phyloP scores from a whole-genome alignment of 495 filamentous ascomycete species.

The Penicillium macrosclerotiorum region DNA sequence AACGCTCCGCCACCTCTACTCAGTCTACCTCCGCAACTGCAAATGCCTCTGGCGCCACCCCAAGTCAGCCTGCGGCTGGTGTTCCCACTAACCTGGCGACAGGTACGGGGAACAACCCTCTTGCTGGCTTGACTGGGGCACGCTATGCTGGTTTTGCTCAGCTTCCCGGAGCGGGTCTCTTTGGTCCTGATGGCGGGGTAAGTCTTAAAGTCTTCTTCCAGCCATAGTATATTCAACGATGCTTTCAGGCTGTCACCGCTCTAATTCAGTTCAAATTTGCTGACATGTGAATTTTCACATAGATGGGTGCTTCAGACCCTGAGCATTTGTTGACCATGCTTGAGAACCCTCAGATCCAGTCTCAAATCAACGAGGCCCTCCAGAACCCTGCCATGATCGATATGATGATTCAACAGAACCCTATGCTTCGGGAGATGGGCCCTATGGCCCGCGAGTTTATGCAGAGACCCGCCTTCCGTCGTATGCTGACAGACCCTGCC shows the following conservation, averaged over 20 bases:
- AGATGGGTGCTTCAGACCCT: slow-evolving; percentile 88
- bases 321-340: slow-evolving; percentile 83
- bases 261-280: no score
- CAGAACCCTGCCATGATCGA: slow-evolving; percentile 90
- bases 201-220: no score
- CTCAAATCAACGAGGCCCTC: slow-evolving; percentile 87
- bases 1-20: slow-evolving; percentile 56
- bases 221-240: background rate
- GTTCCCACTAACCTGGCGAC: slow-evolving; percentile 90
- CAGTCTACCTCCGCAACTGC: slow-evolving; percentile 45
- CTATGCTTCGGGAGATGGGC: slow-evolving; percentile 78
- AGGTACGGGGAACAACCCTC: slow-evolving; percentile 85
- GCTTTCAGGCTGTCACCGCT: no score
- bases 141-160: slow-evolving; percentile 90
- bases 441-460: slow-evolving; percentile 81
- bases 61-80: slow-evolving; percentile 51
- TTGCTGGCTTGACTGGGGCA: slow-evolving; percentile 89
- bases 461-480: slow-evolving; percentile 78
- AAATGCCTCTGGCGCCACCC: slow-evolving; percentile 45
- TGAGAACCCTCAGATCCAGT: slow-evolving; percentile 76
- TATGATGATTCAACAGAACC: slow-evolving; percentile 86
- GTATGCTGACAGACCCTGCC: slow-evolving; percentile 94
- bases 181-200: slow-evolving; percentile 96
- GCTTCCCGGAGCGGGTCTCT: slow-evolving; percentile 82
- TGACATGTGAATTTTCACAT: slow-evolving; percentile 14